Conservation (phyloP, 345 rosid species). For the Schrenkiella parvula region DNA sequence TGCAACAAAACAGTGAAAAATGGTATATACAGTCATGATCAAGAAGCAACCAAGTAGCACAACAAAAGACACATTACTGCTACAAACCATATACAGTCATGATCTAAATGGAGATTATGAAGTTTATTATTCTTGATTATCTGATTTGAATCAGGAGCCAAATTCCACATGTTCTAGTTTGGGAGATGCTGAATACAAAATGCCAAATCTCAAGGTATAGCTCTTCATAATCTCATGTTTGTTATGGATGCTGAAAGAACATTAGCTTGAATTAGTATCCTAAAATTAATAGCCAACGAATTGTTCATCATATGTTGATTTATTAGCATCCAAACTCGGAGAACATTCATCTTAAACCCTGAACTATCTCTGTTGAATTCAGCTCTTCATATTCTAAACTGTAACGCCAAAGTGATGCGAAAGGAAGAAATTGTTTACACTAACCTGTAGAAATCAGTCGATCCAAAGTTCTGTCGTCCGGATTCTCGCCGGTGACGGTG, state of each 20-base stretch:
- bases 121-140: neutral
- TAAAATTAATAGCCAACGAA: neutral
- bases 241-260: neutral
- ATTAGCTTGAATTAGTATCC: neutral
- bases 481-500: conserved; percentile 92
- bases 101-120: neutral
- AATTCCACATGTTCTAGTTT: neutral
- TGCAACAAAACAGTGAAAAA: conserved; percentile 24
- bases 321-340: neutral
- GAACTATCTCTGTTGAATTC: neutral
- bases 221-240: neutral
- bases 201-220: neutral
- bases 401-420: neutral
- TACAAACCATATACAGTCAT: neutral
- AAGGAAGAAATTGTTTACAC: neutral
- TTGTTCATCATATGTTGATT: neutral
- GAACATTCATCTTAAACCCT: neutral
- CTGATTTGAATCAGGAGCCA: neutral
- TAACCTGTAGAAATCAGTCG: conserved; percentile 85
- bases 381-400: neutral
- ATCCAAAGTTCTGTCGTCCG: conserved; percentile 74
- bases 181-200: neutral
- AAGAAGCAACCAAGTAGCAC: neutral
- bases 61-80: neutral
- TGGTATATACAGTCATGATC: no score